Evolutionary conservation across 176 grass and related monocot genomes (phyloP).

Genomic region (Rhynchospora breviuscula): DNA sequence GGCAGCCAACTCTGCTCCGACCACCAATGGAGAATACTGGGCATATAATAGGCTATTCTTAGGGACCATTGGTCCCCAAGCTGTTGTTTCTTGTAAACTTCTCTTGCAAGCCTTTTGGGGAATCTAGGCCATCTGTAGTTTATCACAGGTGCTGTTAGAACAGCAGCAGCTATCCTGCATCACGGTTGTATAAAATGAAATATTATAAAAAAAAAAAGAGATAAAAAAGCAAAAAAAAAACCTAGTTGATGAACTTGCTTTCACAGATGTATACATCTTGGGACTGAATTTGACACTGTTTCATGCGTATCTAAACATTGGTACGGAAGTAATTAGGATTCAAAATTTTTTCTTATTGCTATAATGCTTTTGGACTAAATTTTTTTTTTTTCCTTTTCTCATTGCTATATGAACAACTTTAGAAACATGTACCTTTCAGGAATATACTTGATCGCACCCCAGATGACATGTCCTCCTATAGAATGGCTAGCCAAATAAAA

Average conservation of each 20-base stretch:
- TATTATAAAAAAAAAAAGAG: neutral
- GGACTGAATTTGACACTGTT: too few species aligned
- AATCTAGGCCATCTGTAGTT: conserved; percentile 77
- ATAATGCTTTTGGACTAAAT: neutral
- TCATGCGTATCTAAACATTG: neutral
- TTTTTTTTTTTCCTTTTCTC: neutral
- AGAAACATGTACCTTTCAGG: conserved; percentile 34
- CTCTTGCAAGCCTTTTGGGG: conserved; percentile 18
- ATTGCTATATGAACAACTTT: neutral
- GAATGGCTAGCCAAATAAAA: conserved; percentile 61
- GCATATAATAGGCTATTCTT: conserved; percentile 53
- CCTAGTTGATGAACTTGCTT: neutral
- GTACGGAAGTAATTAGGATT: neutral
- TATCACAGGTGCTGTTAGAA: conserved; percentile 45
- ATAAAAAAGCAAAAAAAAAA: neutral
- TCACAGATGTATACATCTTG: too few species aligned
- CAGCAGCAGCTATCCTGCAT: conserved; percentile 36
- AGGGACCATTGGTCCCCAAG: conserved; percentile 65
- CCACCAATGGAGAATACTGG: conserved; percentile 70
- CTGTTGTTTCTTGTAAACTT: conserved; percentile 38
- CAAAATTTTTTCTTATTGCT: neutral
- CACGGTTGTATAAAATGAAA: neutral
- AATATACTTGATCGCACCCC: conserved; percentile 72
- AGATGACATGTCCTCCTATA: conserved; percentile 59
- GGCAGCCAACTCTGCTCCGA: conserved; percentile 68